Conservation (phyloP, 805 yeast species). For the Torulaspora delbrueckii region DNA sequence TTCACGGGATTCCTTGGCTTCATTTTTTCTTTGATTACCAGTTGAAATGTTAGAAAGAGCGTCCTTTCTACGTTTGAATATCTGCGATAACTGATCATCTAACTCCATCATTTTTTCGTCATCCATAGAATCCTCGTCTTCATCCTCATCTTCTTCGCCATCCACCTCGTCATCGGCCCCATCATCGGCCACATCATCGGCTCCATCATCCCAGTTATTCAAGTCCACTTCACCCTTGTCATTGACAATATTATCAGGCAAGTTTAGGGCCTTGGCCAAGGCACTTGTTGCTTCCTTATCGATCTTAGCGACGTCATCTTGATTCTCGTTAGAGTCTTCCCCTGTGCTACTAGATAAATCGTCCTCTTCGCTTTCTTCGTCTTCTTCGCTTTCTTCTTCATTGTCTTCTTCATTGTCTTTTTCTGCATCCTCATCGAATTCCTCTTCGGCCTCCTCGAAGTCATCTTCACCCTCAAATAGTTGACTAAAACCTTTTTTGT, state of each 20-base stretch:
- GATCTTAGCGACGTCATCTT: constrained; percentile 43
- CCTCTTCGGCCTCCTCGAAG: constrained; percentile 44
- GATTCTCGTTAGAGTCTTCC: constrained; percentile 34
- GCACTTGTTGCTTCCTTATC: constrained; percentile 56
- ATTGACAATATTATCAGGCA: constrained; percentile 46
- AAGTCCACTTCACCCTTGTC: constrained; percentile 42
- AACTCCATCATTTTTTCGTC: constrained; percentile 96
- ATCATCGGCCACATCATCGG: constrained; percentile 11
- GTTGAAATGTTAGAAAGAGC: constrained; percentile 51
- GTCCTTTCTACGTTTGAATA: constrained; percentile 76
- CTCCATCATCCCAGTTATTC: constrained; percentile 42
- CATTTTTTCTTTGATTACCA: constrained; percentile 66
- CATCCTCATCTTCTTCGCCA: constrained; percentile 48
- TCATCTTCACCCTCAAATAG: constrained; percentile 64
- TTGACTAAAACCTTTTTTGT: constrained; percentile 70
- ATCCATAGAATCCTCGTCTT: constrained; percentile 80
- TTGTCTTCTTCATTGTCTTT: constrained; percentile 37
- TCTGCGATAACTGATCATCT: constrained; percentile 75
- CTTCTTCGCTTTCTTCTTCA: constrained; percentile 32
- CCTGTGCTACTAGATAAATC: constrained; percentile 34
- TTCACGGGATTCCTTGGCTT: constrained; percentile 73
- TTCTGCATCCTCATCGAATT: constrained; percentile 39
- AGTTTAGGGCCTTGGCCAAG: constrained; percentile 65
- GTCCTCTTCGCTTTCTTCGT: constrained; percentile 33
- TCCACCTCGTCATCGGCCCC: constrained; percentile 38